phyloP scores from a whole-genome alignment of 2,329 filamentous ascomycete genomes.

The Fusarium continuum region DNA sequence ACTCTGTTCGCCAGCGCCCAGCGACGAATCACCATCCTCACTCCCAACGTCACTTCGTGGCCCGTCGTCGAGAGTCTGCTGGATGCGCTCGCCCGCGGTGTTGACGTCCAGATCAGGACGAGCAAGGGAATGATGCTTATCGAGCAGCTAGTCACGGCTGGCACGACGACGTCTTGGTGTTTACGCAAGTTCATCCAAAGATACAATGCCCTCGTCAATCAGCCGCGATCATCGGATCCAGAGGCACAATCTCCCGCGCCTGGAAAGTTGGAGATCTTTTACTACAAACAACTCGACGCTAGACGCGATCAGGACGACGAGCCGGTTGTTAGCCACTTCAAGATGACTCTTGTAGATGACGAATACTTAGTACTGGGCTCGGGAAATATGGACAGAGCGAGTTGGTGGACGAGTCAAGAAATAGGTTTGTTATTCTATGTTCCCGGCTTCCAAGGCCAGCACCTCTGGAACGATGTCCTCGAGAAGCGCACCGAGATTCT shows the following conservation, averaged over 20 bases:
- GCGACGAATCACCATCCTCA: conserved; percentile 72
- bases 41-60: conserved; percentile 78
- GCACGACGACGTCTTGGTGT: conserved; percentile 75
- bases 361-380: conserved; percentile 76
- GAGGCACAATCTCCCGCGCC: conserved; percentile 55
- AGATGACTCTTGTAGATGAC: conserved; percentile 77
- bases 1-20: conserved; percentile 67
- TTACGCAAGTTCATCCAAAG: conserved; percentile 66
- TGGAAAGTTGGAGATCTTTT: conserved; percentile 66
- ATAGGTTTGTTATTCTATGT: conserved; percentile 70
- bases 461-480: conserved; percentile 53
- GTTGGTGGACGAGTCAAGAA: conserved; percentile 89
- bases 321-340: conserved; percentile 79
- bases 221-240: conserved; percentile 39
- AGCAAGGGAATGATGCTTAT: conserved; percentile 76
- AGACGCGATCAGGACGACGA: conserved; percentile 55
- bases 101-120: conserved; percentile 74
- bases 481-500: conserved; percentile 49
- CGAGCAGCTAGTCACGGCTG: conserved; percentile 83
- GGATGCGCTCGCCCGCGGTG: conserved; percentile 69
- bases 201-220: conserved; percentile 53
- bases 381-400: conserved; percentile 85
- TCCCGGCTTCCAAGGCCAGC: conserved; percentile 49
- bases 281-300: conserved; percentile 59
- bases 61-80: conserved; percentile 70